Conservation (phyloP, 1,284 basidiomycete species). For the Coniophora puteana region DNA sequence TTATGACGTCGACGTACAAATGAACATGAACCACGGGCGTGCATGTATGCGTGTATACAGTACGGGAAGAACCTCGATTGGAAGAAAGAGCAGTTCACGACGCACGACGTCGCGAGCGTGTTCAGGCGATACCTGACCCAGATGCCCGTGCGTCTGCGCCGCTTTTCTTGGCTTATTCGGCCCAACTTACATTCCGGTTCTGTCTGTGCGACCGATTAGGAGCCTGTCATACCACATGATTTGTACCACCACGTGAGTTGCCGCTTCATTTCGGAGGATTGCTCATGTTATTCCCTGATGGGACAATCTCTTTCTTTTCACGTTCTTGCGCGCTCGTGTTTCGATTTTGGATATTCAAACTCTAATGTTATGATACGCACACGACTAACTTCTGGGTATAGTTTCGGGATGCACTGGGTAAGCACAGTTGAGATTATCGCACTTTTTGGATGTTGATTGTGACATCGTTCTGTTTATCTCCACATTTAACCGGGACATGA, state of each 20-base stretch:
- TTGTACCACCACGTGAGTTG: slow-evolving; percentile 81
- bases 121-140: slow-evolving; percentile 94
- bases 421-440: slow-evolving; percentile 22
- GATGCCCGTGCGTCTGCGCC: slow-evolving; percentile 84
- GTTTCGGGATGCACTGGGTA: slow-evolving; percentile 83
- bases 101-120: slow-evolving; percentile 96
- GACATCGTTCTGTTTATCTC: not conserved
- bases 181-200: too few relatives aligned
- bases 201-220: slow-evolving; percentile 46
- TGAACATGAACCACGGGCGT: too few relatives aligned
- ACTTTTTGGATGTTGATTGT: too few relatives aligned
- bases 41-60: slow-evolving; percentile 44
- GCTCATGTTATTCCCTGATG: slow-evolving; percentile 14
- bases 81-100: slow-evolving; percentile 80
- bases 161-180: slow-evolving; percentile 19
- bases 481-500: slow-evolving; percentile 4
- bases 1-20: not conserved
- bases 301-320: too few relatives aligned
- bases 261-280: slow-evolving; percentile 11
- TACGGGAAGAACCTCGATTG: slow-evolving; percentile 94
- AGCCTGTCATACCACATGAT: slow-evolving; percentile 86
- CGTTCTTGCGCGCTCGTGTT: too few relatives aligned
- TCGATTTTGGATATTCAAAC: too few relatives aligned
- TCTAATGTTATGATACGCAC: too few relatives aligned
- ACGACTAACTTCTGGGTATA: slow-evolving; percentile 27